These are phyloP conservation scores for Epichloe sibirici DNA, from an alignment of 2,329 filamentous ascomycete species.

Conservation along the genomic window DNA sequence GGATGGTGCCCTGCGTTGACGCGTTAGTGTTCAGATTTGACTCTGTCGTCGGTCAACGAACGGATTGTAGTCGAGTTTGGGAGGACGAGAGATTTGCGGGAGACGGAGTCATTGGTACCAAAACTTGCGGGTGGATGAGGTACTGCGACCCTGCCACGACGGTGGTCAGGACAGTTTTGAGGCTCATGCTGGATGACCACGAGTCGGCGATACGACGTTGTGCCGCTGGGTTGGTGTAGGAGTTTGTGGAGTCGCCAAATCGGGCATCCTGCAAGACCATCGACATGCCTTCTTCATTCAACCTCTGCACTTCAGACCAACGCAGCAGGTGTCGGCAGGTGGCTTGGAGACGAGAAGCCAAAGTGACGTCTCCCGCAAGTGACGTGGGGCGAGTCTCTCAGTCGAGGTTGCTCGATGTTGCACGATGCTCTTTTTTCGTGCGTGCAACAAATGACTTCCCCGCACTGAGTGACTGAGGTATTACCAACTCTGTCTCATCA, in stretches of 20 bases:
- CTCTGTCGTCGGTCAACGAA: too few relatives aligned
- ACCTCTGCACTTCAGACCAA: neutral
- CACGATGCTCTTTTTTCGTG: neutral
- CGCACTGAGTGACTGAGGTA: too few relatives aligned
- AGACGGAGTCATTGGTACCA: slow-evolving; percentile 14
- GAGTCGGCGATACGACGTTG: too few relatives aligned
- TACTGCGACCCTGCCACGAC: slow-evolving; percentile 26
- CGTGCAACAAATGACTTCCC: too few relatives aligned
- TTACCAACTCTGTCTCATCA: too few relatives aligned
- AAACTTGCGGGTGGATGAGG: slow-evolving; percentile 26
- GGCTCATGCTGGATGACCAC: neutral
- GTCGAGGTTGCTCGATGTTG: neutral
- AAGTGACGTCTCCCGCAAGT: too few relatives aligned
- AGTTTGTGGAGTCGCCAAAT: neutral
- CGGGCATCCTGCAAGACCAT: slow-evolving; percentile 1
- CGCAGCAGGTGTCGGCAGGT: neutral
- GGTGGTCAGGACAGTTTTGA: slow-evolving; percentile 22
- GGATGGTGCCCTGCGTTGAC: slow-evolving; percentile 23
- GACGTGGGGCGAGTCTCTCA: neutral
- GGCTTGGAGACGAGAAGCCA: neutral
- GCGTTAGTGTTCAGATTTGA: neutral
- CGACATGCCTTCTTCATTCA: neutral
- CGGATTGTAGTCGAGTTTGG: neutral
- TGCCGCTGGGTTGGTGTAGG: neutral
- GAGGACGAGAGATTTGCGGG: neutral